Evolutionary conservation across 768 basidiomycete species (phyloP).

Genomic region (Naematelia encephala): DNA sequence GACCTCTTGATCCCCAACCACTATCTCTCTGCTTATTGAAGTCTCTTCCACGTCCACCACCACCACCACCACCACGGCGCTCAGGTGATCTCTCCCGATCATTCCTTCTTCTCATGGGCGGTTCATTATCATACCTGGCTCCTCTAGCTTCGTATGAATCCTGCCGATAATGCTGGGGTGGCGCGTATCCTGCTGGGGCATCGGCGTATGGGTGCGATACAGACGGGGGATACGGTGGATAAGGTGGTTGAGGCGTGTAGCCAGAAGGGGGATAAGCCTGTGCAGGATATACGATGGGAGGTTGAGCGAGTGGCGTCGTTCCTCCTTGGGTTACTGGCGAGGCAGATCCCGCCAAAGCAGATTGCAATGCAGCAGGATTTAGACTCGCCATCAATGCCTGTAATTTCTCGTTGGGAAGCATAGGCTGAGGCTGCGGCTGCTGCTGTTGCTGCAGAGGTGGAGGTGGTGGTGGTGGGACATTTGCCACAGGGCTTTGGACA

Average conservation of each 20-base stretch:
- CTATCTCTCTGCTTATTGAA: conserved; percentile 1
- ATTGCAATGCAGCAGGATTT: conserved; percentile 18
- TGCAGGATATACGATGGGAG: background rate
- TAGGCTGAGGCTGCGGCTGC: conserved; percentile 7
- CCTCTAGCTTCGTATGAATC: background rate
- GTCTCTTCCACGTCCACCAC: background rate
- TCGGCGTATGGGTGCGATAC: background rate
- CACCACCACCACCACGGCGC: background rate
- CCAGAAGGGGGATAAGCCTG: background rate
- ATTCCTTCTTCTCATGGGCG: background rate
- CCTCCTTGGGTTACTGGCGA: background rate
- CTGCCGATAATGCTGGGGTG: background rate
- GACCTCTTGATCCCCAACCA: conserved; percentile 8
- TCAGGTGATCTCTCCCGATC: background rate
- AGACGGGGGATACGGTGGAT: background rate
- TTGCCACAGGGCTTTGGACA: background rate
- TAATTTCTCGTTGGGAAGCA: conserved; percentile 22
- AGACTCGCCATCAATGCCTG: conserved; percentile 38
- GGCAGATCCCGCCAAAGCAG: background rate
- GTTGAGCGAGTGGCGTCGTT: background rate
- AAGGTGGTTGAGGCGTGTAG: background rate
- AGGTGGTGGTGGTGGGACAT: conserved; percentile 1
- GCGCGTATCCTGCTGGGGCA: background rate
- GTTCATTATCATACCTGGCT: background rate
- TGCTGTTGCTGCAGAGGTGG: conserved; percentile 5